Evolutionary conservation across 352 stramenopile species (phyloP).

Genomic region (Thalassiosira oceanica): DNA sequence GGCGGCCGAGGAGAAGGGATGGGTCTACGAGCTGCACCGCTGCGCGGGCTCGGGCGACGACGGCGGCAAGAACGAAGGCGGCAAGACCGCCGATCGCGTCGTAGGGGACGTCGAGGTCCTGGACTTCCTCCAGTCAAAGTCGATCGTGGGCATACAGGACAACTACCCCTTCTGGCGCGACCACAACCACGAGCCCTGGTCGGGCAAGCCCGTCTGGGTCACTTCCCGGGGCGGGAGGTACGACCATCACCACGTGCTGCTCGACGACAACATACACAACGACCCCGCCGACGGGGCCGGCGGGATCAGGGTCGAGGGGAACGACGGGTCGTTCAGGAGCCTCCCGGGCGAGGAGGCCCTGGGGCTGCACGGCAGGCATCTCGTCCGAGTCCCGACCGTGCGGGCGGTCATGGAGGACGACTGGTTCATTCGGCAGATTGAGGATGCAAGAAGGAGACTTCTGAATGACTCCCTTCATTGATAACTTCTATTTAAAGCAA

Average conservation of each 20-base stretch:
- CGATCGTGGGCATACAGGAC: constrained; percentile 72
- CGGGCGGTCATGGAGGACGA: constrained; percentile 64
- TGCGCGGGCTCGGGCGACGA: too few species aligned
- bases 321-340: constrained; percentile 27
- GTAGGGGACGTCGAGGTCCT: constrained; percentile 69
- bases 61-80: constrained; percentile 7
- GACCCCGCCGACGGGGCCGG: constrained; percentile 66
- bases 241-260: constrained; percentile 76
- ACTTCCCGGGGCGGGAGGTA: constrained; percentile 34
- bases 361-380: constrained; percentile 64
- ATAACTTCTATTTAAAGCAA: too few species aligned
- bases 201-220: constrained; percentile 78
- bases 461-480: too few species aligned
- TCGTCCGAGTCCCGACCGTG: constrained; percentile 78
- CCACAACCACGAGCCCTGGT: constrained; percentile 54
- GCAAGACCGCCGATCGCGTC: not conserved
- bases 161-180: constrained; percentile 75
- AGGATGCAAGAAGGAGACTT: constrained; percentile 32
- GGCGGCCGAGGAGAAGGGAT: constrained; percentile 4
- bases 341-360: constrained; percentile 45
- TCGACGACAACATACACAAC: constrained; percentile 84
- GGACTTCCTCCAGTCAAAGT: constrained; percentile 46
- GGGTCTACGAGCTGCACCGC: constrained; percentile 51
- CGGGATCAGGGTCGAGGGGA: constrained; percentile 47
- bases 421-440: constrained; percentile 76